Conservation (phyloP, 768 basidiomycete species). For the Termitomyces sp. region DNA sequence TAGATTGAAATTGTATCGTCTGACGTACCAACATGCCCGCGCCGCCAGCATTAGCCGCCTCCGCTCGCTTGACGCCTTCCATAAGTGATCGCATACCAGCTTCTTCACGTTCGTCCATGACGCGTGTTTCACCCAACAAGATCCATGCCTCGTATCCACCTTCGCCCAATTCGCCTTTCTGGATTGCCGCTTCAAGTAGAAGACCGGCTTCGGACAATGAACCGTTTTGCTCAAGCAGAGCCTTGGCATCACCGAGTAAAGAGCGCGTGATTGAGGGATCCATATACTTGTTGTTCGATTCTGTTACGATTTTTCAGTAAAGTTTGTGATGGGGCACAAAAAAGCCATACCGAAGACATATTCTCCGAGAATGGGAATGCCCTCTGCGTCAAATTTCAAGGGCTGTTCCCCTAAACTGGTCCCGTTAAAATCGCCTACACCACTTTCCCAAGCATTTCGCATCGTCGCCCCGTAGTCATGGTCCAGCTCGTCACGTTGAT, state of each 20-base stretch:
- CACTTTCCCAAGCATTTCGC: conserved; percentile 62
- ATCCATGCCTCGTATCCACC: conserved; percentile 92
- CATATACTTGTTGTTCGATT: conserved; percentile 69
- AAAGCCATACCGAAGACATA: conserved; percentile 73
- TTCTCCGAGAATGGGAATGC: conserved; percentile 66
- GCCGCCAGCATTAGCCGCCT: conserved; percentile 59
- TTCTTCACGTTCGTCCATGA: conserved; percentile 87
- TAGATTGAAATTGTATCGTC: background rate
- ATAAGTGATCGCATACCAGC: conserved; percentile 75
- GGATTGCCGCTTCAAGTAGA: conserved; percentile 88
- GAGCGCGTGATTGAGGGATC: conserved; percentile 45
- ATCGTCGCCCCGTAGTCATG: conserved; percentile 58
- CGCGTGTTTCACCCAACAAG: conserved; percentile 82
- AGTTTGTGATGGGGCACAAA: background rate
- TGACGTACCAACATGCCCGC: conserved; percentile 70
- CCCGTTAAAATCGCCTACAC: conserved; percentile 41
- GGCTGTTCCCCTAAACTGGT: conserved; percentile 27
- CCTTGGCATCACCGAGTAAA: conserved; percentile 73
- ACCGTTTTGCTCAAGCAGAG: conserved; percentile 73
- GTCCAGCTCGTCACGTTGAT: conserved; percentile 64
- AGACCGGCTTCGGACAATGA: conserved; percentile 85
- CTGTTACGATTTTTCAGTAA: conserved; percentile 31
- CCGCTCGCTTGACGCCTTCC: conserved; percentile 67
- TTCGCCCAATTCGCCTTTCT: conserved; percentile 74
- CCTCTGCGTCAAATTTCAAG: conserved; percentile 62